Evolutionary conservation across 495 filamentous ascomycete genomes (phyloP).

Genomic region (Neurospora sp.): DNA sequence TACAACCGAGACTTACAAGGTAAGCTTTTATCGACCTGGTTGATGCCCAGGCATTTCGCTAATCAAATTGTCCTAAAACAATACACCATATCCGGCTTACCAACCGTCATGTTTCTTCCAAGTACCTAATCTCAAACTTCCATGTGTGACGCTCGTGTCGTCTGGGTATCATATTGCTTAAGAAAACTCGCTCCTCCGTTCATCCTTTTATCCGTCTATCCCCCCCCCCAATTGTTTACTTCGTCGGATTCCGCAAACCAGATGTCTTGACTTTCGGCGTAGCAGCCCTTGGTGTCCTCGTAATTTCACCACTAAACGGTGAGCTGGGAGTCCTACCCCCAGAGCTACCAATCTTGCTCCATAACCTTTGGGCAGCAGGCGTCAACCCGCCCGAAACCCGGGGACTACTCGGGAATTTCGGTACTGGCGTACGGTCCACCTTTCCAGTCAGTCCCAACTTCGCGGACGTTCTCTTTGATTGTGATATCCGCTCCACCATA

Average conservation of each 20-base stretch:
- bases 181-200: not conserved
- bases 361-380: slow-evolving; percentile 73
- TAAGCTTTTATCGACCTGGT: not conserved
- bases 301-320: slow-evolving; percentile 31
- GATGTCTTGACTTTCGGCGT: slow-evolving; percentile 17
- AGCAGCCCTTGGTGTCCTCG: slow-evolving; percentile 21
- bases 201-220: not conserved
- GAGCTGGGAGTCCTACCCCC: slow-evolving; percentile 39
- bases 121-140: not conserved
- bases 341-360: slow-evolving; percentile 52
- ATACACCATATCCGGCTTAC: not conserved
- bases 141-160: not conserved
- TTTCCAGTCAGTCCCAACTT: slow-evolving; percentile 42
- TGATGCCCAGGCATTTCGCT: not conserved
- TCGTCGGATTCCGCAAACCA: slow-evolving; percentile 14
- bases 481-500: slow-evolving; percentile 79
- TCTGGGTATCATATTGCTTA: slow-evolving; percentile 10
- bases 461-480: slow-evolving; percentile 50
- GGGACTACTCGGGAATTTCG: slow-evolving; percentile 70
- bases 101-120: not conserved
- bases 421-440: slow-evolving; percentile 50
- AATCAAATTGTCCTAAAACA: not conserved
- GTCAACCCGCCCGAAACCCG: slow-evolving; percentile 49
- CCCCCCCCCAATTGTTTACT: slow-evolving; percentile 1
- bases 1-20: not conserved